Evolutionary conservation across 140 eudicot species (phyloP).

Genomic region (Erigeron philadelphicus): DNA sequence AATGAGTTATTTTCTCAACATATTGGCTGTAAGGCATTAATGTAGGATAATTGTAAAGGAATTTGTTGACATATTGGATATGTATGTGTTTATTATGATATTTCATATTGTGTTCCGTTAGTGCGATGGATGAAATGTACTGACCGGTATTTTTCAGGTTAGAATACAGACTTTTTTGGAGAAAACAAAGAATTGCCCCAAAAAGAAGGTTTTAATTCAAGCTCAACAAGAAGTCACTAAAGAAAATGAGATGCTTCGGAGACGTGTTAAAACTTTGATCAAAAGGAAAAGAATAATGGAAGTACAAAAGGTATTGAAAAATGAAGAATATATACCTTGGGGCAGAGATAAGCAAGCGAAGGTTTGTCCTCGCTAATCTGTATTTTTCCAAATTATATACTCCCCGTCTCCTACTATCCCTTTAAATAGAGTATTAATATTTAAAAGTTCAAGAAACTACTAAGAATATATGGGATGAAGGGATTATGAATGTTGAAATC

Average conservation of each 20-base stretch:
- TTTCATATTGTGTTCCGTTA: neutral
- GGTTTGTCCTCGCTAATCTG: constrained; percentile 39
- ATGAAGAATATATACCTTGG: constrained; percentile 68
- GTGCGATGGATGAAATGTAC: constrained; percentile 19
- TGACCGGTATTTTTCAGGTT: constrained; percentile 52
- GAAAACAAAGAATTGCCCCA: constrained; percentile 45
- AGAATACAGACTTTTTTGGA: constrained; percentile 86
- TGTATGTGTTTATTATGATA: neutral
- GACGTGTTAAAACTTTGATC: constrained; percentile 72
- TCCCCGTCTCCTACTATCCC: constrained; percentile 10
- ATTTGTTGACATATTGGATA: neutral
- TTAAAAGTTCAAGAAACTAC: neutral
- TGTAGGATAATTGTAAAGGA: neutral
- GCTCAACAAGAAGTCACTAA: constrained; percentile 39
- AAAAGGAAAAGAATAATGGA: constrained; percentile 54
- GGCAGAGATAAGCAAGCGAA: constrained; percentile 77
- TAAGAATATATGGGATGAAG: constrained; percentile 1
- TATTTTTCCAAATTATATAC: neutral
- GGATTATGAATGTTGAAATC: constrained; percentile 16
- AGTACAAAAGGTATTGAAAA: constrained; percentile 65
- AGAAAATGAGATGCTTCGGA: constrained; percentile 54
- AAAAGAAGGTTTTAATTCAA: constrained; percentile 34
- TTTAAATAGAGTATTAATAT: neutral
- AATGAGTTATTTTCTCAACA: neutral
- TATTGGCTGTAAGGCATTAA: constrained; percentile 4